Conservation (phyloP, 2,329 filamentous ascomycete species). For the Ceratocystis albifundus region DNA sequence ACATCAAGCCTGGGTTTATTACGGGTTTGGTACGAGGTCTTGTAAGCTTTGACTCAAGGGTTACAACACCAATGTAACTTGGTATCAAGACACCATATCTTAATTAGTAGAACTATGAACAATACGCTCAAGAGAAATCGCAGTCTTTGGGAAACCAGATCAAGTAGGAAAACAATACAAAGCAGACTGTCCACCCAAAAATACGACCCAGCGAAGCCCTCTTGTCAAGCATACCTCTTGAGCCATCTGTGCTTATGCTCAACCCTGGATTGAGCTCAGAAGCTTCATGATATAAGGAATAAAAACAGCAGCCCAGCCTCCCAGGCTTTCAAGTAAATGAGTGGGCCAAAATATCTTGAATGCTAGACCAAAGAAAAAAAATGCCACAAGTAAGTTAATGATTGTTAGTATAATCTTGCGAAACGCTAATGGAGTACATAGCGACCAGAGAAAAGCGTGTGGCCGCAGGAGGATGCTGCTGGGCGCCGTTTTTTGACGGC, state of each 20-base stretch:
- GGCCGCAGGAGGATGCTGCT: background rate
- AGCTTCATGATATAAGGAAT: background rate
- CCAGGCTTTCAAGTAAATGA: background rate
- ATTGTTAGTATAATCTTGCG: background rate
- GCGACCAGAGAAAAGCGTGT: background rate
- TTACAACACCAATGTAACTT: background rate
- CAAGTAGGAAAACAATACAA: background rate
- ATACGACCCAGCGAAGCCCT: background rate
- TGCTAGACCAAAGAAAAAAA: conserved; percentile 7
- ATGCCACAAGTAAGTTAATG: background rate
- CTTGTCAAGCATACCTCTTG: background rate
- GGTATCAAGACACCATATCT: background rate
- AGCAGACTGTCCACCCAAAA: background rate
- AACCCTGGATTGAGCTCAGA: background rate
- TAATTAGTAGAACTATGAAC: background rate
- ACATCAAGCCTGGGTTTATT: conserved; percentile 7
- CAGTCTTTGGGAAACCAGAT: background rate
- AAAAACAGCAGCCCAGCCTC: background rate
- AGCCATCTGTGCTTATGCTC: background rate
- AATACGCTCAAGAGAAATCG: background rate
- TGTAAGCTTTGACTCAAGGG: background rate
- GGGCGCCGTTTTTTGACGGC: background rate
- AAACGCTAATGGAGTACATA: background rate
- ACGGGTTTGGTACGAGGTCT: background rate
- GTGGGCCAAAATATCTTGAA: background rate